phyloP scores from a whole-genome alignment of 176 grass and related monocot species.

The Oryza punctata region DNA sequence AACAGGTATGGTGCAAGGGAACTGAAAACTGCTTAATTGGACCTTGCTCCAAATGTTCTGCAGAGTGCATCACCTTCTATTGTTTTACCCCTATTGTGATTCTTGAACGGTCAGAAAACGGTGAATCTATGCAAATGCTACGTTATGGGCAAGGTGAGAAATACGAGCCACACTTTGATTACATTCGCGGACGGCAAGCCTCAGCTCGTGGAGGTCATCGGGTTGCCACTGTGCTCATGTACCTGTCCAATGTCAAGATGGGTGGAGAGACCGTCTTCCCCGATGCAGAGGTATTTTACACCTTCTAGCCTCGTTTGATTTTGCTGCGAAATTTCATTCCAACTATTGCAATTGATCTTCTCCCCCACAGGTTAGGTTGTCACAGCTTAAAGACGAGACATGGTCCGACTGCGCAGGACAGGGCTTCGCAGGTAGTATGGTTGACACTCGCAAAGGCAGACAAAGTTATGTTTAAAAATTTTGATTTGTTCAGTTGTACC shows the following conservation, averaged over 20 bases:
- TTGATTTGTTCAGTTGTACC: too few relatives aligned
- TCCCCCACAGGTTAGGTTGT: background rate
- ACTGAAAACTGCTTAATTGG: background rate
- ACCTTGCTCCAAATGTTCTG: background rate
- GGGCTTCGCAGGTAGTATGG: slow-evolving; percentile 58
- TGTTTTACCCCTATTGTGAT: background rate
- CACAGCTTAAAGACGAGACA: slow-evolving; percentile 49
- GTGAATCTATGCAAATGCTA: slow-evolving; percentile 57
- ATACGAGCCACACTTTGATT: slow-evolving; percentile 68
- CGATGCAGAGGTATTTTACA: slow-evolving; percentile 33
- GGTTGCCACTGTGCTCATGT: slow-evolving; percentile 67
- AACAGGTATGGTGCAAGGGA: slow-evolving; percentile 34
- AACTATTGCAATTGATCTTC: background rate
- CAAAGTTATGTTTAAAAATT: background rate
- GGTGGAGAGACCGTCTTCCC: slow-evolving; percentile 61
- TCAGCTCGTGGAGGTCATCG: slow-evolving; percentile 45
- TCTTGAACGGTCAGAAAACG: slow-evolving; percentile 50
- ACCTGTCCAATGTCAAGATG: slow-evolving; percentile 52
- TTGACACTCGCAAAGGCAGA: background rate
- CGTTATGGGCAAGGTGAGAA: slow-evolving; percentile 53
- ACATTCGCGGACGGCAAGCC: slow-evolving; percentile 37
- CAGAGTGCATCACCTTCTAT: background rate
- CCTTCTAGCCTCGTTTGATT: background rate
- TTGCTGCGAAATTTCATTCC: background rate
- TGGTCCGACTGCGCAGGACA: slow-evolving; percentile 53